Conservation (phyloP, 2,329 filamentous ascomycete species). For the Trichoderma sp. region DNA sequence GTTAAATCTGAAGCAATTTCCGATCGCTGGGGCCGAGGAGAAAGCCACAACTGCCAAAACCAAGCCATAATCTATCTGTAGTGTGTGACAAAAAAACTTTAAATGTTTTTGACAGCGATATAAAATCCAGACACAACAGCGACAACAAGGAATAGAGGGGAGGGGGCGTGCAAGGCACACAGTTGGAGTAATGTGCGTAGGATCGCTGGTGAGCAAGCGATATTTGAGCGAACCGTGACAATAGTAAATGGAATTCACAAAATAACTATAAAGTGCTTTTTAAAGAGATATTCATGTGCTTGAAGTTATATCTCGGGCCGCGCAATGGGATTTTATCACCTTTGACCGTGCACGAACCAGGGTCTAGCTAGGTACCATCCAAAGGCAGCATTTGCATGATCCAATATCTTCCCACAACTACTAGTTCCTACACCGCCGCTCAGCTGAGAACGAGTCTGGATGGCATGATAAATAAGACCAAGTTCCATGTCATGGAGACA, state of each 20-base stretch:
- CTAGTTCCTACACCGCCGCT: neutral
- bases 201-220: neutral
- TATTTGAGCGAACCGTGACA: neutral
- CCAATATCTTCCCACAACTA: neutral
- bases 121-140: neutral
- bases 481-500: neutral
- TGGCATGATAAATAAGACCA: neutral
- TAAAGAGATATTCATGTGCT: neutral
- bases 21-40: constrained; percentile 13
- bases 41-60: constrained; percentile 19
- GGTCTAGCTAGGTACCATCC: neutral
- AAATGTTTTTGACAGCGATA: neutral
- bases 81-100: neutral
- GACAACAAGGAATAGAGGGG: neutral
- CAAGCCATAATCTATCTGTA: neutral
- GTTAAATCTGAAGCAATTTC: neutral
- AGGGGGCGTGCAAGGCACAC: neutral
- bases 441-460: neutral
- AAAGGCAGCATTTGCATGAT: neutral
- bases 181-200: neutral
- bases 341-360: neutral
- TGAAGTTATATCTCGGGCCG: neutral
- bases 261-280: fast-evolving
- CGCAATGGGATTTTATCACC: neutral
- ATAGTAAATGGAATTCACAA: neutral